Conservation (phyloP, 1,139 yeast genomes). For the Arxiozyma slooffiae region DNA sequence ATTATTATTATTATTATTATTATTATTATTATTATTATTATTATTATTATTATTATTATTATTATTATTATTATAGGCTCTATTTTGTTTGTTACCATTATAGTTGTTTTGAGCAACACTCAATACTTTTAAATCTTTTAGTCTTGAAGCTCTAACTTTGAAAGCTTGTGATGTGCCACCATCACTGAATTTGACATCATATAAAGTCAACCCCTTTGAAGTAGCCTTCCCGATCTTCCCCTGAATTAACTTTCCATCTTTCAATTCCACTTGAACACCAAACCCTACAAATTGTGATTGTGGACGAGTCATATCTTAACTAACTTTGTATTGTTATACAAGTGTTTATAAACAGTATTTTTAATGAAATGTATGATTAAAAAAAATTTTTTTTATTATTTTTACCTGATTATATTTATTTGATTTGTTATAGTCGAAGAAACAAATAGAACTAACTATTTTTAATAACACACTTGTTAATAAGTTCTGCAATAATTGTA, state of each 20-base stretch:
- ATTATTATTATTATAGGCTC: conserved; percentile 9
- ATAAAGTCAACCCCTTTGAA: conserved; percentile 26
- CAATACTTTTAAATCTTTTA: conserved; percentile 32
- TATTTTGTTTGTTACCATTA: conserved; percentile 6
- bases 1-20: too few relatives aligned
- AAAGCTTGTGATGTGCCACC: conserved; percentile 30
- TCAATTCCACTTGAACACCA: conserved; percentile 29
- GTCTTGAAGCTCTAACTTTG: conserved; percentile 28
- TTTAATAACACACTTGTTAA: too few relatives aligned
- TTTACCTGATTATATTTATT: too few relatives aligned
- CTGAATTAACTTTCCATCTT: conserved; percentile 28
- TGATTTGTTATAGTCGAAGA: too few relatives aligned
- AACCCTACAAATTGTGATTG: conserved; percentile 27
- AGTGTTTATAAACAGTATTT: neutral
- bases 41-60: too few relatives aligned
- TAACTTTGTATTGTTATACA: neutral
- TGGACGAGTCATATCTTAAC: conserved; percentile 7
- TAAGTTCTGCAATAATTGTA: too few relatives aligned
- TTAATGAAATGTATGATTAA: neutral
- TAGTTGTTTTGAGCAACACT: conserved; percentile 21
- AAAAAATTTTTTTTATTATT: too few relatives aligned
- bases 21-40: too few relatives aligned
- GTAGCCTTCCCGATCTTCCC: conserved; percentile 30
- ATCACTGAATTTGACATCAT: conserved; percentile 27
- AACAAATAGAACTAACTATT: too few relatives aligned